Evolutionary conservation across 208 protist genomes (phyloP).

Genomic region (Trypanosoma melophagium): DNA sequence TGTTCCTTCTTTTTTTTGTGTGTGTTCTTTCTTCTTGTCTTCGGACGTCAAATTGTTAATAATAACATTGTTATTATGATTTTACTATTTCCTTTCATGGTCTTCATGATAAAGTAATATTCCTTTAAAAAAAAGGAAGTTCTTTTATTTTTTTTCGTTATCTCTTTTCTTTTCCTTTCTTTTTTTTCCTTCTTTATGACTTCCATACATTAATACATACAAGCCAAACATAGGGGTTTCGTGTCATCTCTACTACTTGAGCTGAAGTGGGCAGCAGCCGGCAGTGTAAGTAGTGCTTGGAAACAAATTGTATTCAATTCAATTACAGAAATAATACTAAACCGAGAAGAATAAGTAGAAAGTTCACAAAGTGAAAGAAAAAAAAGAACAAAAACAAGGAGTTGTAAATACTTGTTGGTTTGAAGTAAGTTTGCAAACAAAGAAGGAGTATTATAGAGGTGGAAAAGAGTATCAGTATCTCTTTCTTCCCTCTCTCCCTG

Average conservation of each 20-base stretch:
- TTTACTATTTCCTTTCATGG: not conserved
- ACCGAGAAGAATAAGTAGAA: conserved; percentile 1
- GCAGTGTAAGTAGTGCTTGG: too few relatives aligned
- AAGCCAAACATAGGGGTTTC: too few relatives aligned
- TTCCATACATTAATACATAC: not conserved
- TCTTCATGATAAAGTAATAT: not conserved
- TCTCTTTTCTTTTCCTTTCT: not conserved
- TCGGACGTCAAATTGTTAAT: too few relatives aligned
- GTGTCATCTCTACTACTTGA: too few relatives aligned
- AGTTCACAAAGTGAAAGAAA: not conserved
- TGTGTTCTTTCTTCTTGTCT: not conserved
- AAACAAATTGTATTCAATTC: too few relatives aligned
- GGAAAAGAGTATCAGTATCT: not conserved
- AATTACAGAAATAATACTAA: not conserved
- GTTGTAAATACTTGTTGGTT: too few relatives aligned
- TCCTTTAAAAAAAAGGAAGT: not conserved
- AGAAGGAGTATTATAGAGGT: not conserved
- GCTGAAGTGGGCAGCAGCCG: too few relatives aligned
- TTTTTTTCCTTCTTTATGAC: not conserved
- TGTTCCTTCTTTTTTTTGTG: conserved; percentile 11
- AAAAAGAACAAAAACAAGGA: conserved; percentile 2
- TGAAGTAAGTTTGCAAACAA: not conserved
- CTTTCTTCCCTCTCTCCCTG: not conserved
- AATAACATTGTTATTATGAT: not conserved
- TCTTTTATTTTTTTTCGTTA: conserved; percentile 5